These are phyloP conservation scores for Gamarada debralockiae DNA, from an alignment of 495 filamentous ascomycete species.

Conservation along the genomic window DNA sequence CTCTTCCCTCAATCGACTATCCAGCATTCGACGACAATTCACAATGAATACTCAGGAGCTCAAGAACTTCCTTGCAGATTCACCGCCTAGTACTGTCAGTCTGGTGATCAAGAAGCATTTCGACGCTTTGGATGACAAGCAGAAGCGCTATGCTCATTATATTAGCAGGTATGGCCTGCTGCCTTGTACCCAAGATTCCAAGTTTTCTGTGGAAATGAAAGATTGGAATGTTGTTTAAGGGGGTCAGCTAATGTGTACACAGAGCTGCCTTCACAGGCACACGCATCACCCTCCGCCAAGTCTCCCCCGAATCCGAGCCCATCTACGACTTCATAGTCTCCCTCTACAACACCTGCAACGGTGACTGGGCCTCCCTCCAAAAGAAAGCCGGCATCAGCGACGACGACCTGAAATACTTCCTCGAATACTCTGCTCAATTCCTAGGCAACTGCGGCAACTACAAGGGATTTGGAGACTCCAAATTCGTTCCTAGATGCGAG, in stretches of 20 bases:
- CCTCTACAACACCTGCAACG: constrained; percentile 66
- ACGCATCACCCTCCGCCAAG: constrained; percentile 80
- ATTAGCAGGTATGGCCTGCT: constrained; percentile 66
- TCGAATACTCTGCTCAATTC: constrained; percentile 86
- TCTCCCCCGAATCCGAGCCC: constrained; percentile 82
- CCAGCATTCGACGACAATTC: constrained; percentile 17
- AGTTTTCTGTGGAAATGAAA: neutral
- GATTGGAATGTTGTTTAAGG: neutral
- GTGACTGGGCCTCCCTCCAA: constrained; percentile 74
- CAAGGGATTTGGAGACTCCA: constrained; percentile 92
- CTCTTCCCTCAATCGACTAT: constrained; percentile 16
- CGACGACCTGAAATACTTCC: constrained; percentile 67
- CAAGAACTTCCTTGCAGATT: constrained; percentile 81
- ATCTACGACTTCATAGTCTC: constrained; percentile 83
- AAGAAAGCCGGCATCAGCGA: constrained; percentile 65
- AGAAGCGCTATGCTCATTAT: constrained; percentile 89
- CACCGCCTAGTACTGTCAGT: constrained; percentile 79
- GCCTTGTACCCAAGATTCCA: neutral
- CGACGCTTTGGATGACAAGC: constrained; percentile 67
- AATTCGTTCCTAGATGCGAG: constrained; percentile 81
- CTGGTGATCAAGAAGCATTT: constrained; percentile 90
- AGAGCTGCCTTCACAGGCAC: constrained; percentile 84
- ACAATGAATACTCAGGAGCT: constrained; percentile 25
- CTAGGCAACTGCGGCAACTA: constrained; percentile 92
- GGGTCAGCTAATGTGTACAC: constrained; percentile 5